Percentiles rank a stretch among this genome's conserved stretches.
These are phyloP conservation scores for Gossypium laxum DNA, from an alignment of 441 rosid species.

Conservation along the genomic window DNA sequence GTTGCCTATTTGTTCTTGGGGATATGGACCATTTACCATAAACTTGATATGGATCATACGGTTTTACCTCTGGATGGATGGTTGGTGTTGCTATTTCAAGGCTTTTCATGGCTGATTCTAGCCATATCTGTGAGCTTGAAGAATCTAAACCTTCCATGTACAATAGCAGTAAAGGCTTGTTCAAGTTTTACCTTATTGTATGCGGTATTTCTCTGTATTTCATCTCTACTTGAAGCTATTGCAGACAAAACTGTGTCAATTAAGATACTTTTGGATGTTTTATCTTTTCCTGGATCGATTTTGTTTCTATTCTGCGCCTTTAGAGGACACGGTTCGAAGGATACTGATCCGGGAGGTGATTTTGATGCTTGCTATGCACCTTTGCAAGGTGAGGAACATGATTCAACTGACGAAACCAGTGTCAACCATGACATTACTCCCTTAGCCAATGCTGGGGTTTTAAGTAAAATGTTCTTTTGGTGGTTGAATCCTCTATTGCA, in stretches of 20 bases:
- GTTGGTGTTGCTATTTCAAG: slow-evolving; percentile 27
- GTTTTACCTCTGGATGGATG: slow-evolving; percentile 25
- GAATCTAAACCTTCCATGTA: slow-evolving; percentile 7
- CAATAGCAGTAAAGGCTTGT: slow-evolving; percentile 18
- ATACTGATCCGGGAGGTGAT: background rate
- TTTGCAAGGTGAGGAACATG: slow-evolving; percentile 22
- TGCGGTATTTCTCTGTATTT: slow-evolving; percentile 29
- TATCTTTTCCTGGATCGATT: slow-evolving; percentile 27
- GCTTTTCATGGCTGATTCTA: slow-evolving; percentile 31
- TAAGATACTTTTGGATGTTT: slow-evolving; percentile 17
- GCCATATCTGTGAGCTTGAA: slow-evolving; percentile 16
- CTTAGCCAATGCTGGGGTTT: slow-evolving; percentile 35
- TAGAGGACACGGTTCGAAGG: background rate
- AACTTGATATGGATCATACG: slow-evolving; percentile 10
- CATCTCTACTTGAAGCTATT: slow-evolving; percentile 23
- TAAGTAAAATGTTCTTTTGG: slow-evolving; percentile 39
- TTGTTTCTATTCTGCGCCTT: slow-evolving; percentile 20
- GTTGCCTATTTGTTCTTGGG: slow-evolving; percentile 24
- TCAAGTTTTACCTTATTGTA: slow-evolving; percentile 19
- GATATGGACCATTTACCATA: slow-evolving; percentile 21
- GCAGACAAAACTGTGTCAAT: background rate
- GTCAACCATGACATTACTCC: slow-evolving; percentile 24
- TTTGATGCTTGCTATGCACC: slow-evolving; percentile 24
- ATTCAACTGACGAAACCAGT: background rate
- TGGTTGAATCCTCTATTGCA: slow-evolving; percentile 51